Conservation (phyloP, 495 filamentous ascomycete genomes). For the Lichina pygmaea region DNA sequence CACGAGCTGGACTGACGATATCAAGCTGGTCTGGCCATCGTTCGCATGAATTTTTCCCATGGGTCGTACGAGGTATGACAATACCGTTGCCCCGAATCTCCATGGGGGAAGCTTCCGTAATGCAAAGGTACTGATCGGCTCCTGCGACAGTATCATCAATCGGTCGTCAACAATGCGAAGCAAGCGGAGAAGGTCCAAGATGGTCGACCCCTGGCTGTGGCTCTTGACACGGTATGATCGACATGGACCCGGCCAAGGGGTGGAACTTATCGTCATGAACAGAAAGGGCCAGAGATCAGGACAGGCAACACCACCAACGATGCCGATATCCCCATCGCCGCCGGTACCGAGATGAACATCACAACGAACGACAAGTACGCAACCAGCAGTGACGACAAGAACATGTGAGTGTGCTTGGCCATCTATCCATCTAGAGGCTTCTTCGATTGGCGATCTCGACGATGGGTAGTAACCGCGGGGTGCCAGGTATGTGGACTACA, state of each 20-base stretch:
- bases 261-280: not conserved
- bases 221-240: constrained; percentile 51
- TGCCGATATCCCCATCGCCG: constrained; percentile 61
- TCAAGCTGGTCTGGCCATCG: constrained; percentile 72
- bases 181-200: constrained; percentile 45
- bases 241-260: not conserved
- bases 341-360: constrained; percentile 68
- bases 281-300: constrained; percentile 95
- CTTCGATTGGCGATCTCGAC: not conserved
- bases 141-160: constrained; percentile 46
- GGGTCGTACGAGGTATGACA: constrained; percentile 54
- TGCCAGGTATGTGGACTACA: constrained; percentile 86
- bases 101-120: not conserved
- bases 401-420: constrained; percentile 43
- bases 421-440: not conserved
- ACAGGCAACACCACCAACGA: constrained; percentile 78
- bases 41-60: constrained; percentile 99
- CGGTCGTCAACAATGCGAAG: constrained; percentile 82
- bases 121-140: not conserved
- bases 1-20: constrained; percentile 1
- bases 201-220: constrained; percentile 84
- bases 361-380: constrained; percentile 94
- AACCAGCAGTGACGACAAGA: constrained; percentile 52
- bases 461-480: not conserved
- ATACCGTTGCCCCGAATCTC: constrained; percentile 3